phyloP scores from a whole-genome alignment of 2,329 filamentous ascomycete genomes.

The Zasmidium cellare region DNA sequence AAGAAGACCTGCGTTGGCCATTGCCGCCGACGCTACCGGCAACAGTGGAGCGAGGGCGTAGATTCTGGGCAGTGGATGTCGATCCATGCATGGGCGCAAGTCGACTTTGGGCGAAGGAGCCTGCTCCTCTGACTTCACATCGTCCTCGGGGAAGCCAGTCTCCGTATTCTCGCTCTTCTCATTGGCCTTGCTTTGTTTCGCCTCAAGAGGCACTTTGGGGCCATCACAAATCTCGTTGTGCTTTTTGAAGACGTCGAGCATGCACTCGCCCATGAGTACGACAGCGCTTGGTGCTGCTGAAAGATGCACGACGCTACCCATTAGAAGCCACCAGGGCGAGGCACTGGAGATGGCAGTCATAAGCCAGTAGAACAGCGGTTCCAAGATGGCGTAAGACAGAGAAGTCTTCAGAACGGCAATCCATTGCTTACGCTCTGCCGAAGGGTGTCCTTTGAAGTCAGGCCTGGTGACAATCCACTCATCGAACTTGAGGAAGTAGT shows the following conservation, averaged over 20 bases:
- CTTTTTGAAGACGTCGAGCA: neutral
- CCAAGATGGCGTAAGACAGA: constrained; percentile 6
- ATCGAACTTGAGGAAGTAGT: constrained; percentile 1
- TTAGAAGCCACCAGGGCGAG: constrained; percentile 6
- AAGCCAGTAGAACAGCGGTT: constrained; percentile 3
- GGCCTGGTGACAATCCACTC: neutral
- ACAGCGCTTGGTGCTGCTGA: neutral
- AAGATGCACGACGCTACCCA: constrained; percentile 1
- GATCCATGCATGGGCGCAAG: neutral
- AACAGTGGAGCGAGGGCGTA: constrained; percentile 1
- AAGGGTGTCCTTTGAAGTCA: neutral
- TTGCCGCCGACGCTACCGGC: neutral
- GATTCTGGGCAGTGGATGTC: neutral
- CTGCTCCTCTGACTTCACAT: neutral
- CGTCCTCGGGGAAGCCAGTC: neutral
- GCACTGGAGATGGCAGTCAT: constrained; percentile 10
- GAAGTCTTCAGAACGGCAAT: neutral
- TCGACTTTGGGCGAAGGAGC: neutral
- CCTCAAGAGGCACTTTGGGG: neutral
- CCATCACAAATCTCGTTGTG: neutral
- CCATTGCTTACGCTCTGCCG: neutral
- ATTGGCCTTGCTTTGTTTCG: neutral
- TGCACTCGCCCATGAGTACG: neutral
- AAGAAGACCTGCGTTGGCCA: constrained; percentile 7
- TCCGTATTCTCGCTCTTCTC: neutral